These are phyloP conservation scores for Pogostemon cablin DNA, from an alignment of 257 asterid species.

Conservation along the genomic window DNA sequence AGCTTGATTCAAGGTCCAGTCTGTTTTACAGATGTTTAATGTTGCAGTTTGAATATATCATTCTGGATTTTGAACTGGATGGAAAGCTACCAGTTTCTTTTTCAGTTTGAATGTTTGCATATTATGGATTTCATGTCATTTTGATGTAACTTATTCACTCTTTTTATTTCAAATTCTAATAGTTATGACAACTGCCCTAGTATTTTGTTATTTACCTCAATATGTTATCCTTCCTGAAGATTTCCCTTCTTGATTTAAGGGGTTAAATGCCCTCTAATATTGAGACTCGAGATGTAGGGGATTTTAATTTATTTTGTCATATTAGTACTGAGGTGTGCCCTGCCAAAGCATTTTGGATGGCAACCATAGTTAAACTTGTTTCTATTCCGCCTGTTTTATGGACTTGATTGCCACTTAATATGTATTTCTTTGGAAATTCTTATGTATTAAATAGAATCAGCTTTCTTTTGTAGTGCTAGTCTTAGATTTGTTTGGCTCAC, in stretches of 20 bases:
- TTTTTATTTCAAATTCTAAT: neutral
- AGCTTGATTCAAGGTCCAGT: constrained; percentile 11
- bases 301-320: neutral
- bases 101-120: neutral
- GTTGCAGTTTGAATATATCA: neutral
- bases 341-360: neutral
- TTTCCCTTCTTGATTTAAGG: constrained; percentile 4
- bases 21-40: neutral
- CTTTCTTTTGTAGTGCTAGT: neutral
- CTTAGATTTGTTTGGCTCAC: neutral
- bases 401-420: neutral
- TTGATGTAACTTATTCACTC: neutral
- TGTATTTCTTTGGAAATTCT: neutral
- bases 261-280: neutral
- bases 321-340: neutral
- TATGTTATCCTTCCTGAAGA: neutral
- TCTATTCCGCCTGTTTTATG: neutral
- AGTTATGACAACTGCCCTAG: neutral
- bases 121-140: constrained; percentile 9
- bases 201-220: neutral
- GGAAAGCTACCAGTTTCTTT: too few species aligned
- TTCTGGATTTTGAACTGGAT: neutral
- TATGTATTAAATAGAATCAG: neutral
- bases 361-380: neutral
- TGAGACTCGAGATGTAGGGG: neutral